Percentiles rank a stretch among this genome's conserved stretches.
phyloP scores from a whole-genome alignment of 2,329 filamentous ascomycete genomes.

The Lasiodiplodia sp. region DNA sequence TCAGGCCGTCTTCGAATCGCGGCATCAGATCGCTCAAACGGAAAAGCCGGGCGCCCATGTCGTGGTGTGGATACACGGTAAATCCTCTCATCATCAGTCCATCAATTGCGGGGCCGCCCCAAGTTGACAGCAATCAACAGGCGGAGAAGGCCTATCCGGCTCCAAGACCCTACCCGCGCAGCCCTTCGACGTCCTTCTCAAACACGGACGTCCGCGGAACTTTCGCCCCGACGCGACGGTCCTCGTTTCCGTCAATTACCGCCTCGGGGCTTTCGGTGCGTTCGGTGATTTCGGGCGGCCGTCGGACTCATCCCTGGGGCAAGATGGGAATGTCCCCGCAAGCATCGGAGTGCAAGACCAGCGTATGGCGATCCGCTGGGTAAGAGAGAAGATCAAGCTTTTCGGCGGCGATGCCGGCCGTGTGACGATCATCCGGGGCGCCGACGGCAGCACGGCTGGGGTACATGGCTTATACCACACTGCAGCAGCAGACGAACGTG shows the following conservation, averaged over 20 bases:
- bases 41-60: conserved; percentile 43
- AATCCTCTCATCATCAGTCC: too few species aligned
- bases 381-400: conserved; percentile 57
- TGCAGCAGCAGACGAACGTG: too few species aligned
- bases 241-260: conserved; percentile 58
- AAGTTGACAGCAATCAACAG: not conserved
- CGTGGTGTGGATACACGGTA: conserved; percentile 55
- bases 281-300: conserved; percentile 52
- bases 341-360: conserved; percentile 61
- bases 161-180: conserved; percentile 44
- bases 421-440: conserved; percentile 50
- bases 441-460: not conserved
- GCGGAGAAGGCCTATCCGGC: conserved; percentile 53
- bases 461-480: conserved; percentile 13
- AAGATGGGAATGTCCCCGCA: conserved; percentile 49
- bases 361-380: conserved; percentile 61
- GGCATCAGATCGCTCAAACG: conserved; percentile 26
- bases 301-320: conserved; percentile 51
- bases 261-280: conserved; percentile 48
- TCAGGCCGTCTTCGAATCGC: conserved; percentile 41
- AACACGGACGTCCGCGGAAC: conserved; percentile 49
- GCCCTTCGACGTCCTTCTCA: conserved; percentile 51
- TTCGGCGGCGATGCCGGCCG: conserved; percentile 60
- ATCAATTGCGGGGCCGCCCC: conserved; percentile 32
- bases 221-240: conserved; percentile 46